Percentiles rank a stretch among this genome's conserved stretches.
Evolutionary conservation across 306 rosid species (phyloP).

Genomic region (Urtica urens): DNA sequence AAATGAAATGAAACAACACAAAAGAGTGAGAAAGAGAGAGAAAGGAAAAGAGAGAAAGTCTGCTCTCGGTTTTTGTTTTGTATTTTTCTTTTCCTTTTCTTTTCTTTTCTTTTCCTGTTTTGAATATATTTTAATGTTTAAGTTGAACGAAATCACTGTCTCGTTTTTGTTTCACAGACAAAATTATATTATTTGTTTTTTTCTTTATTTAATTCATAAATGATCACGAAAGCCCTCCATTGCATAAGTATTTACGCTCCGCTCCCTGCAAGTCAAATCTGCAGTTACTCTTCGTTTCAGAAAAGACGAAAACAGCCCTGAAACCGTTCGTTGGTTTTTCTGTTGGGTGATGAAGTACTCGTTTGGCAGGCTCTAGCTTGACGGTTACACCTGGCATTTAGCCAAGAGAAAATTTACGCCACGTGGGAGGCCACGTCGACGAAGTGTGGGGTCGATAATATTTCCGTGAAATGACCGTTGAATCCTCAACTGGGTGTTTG

Average conservation of each 20-base stretch:
- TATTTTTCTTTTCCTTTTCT: neutral
- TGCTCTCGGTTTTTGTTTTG: slow-evolving; percentile 2
- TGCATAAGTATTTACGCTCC: neutral
- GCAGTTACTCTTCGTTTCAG: neutral
- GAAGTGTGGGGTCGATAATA: slow-evolving; percentile 7
- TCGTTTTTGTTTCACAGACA: slow-evolving; percentile 2
- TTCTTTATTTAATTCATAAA: neutral
- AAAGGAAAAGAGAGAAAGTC: slow-evolving; percentile 11
- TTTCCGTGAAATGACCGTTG: slow-evolving; percentile 13
- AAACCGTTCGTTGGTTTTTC: neutral
- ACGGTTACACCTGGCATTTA: slow-evolving; percentile 33
- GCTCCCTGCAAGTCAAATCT: neutral
- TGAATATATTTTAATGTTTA: slow-evolving; percentile 1
- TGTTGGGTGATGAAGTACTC: slow-evolving; percentile 19
- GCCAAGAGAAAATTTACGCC: slow-evolving; percentile 4
- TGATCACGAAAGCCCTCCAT: neutral
- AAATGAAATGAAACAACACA: neutral
- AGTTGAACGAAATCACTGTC: slow-evolving; percentile 20
- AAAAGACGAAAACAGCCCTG: neutral
- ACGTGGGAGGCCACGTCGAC: slow-evolving; percentile 29
- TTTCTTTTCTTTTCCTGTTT: neutral
- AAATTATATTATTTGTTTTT: neutral
- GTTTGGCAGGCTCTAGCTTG: slow-evolving; percentile 31
- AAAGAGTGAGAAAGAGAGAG: slow-evolving; percentile 6
- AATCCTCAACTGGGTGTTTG: slow-evolving; percentile 5